A percentile compares a stretch with the other conserved stretches of the same genome.
Evolutionary conservation across 2,329 filamentous ascomycete species (phyloP).

Genomic region (Ophiocordyceps unilateralis): DNA sequence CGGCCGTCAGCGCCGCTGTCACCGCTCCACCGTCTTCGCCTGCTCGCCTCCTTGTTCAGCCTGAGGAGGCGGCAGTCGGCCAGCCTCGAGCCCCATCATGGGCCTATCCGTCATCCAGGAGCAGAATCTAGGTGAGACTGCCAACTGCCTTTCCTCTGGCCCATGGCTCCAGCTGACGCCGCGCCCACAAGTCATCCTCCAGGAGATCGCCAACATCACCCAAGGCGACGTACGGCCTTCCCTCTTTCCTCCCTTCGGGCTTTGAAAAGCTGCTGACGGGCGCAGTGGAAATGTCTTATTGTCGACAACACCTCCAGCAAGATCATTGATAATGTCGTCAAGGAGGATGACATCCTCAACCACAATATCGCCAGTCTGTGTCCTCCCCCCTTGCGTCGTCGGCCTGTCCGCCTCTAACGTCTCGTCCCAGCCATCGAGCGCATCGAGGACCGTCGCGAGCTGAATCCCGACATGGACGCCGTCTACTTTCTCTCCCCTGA

Average conservation of each 20-base stretch:
- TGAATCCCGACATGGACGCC: constrained; percentile 82
- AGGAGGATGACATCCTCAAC: constrained; percentile 93
- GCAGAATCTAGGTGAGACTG: constrained; percentile 40
- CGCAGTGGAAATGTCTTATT: constrained; percentile 90
- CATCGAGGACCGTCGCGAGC: constrained; percentile 71
- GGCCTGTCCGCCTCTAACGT: not conserved
- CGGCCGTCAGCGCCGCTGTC: not conserved
- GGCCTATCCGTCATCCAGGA: constrained; percentile 70
- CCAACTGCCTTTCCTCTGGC: no score
- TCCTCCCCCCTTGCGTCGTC: constrained; percentile 1
- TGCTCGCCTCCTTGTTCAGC: not conserved
- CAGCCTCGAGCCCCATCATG: constrained; percentile 40
- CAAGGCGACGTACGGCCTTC: constrained; percentile 52
- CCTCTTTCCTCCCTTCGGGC: not conserved
- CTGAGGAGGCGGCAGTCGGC: constrained; percentile 7
- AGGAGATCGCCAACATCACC: constrained; percentile 55
- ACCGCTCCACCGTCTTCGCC: not conserved
- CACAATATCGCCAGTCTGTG: constrained; percentile 86
- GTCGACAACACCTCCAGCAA: constrained; percentile 71
- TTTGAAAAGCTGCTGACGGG: not conserved
- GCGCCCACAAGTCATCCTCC: constrained; percentile 15
- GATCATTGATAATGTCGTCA: constrained; percentile 78
- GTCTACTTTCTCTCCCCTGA: constrained; percentile 81
- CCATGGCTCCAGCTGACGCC: not conserved
- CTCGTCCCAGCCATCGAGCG: constrained; percentile 62